A percentile compares a stretch with the other conserved stretches of the same genome.
These are phyloP conservation scores for Penicillium hesseltinei DNA, from an alignment of 2,329 filamentous ascomycete genomes.

Conservation along the genomic window DNA sequence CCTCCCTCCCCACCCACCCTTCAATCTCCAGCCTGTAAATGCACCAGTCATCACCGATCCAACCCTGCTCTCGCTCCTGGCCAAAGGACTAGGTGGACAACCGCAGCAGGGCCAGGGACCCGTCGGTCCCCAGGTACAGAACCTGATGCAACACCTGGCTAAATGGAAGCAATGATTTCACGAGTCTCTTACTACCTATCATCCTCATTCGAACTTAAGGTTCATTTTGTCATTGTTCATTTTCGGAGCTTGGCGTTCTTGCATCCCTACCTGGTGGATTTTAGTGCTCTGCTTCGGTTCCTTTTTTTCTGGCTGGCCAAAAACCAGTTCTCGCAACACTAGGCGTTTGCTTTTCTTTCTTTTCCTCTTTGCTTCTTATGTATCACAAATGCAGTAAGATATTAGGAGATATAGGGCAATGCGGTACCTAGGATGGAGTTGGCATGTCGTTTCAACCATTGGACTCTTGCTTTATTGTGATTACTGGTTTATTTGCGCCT, in stretches of 20 bases:
- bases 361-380: conserved; percentile 4
- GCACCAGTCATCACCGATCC: conserved; percentile 34
- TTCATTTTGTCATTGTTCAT: conserved; percentile 20
- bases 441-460: conserved; percentile 8
- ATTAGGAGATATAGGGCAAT: conserved; percentile 22
- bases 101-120: conserved; percentile 36
- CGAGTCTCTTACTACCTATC: conserved; percentile 15
- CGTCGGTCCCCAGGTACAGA: conserved; percentile 44
- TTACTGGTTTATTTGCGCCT: conserved; percentile 4
- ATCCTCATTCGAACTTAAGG: conserved; percentile 11
- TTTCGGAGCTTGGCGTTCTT: conserved; percentile 22
- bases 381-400: conserved; percentile 11
- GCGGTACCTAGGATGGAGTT: conserved; percentile 16
- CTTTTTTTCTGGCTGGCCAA: conserved; percentile 16
- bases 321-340: conserved; percentile 17
- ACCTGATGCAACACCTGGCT: conserved; percentile 48
- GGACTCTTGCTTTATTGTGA: conserved; percentile 7
- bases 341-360: conserved; percentile 16
- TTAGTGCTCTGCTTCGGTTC: conserved; percentile 11
- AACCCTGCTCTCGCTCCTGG: conserved; percentile 39
- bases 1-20: conserved; percentile 28
- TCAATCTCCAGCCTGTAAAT: conserved; percentile 30
- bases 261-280: conserved; percentile 7
- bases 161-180: conserved; percentile 47
- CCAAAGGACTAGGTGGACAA: conserved; percentile 39